Base-by-base conservation (phyloP, 805 yeast species). In the Millerozyma miso region DNA sequence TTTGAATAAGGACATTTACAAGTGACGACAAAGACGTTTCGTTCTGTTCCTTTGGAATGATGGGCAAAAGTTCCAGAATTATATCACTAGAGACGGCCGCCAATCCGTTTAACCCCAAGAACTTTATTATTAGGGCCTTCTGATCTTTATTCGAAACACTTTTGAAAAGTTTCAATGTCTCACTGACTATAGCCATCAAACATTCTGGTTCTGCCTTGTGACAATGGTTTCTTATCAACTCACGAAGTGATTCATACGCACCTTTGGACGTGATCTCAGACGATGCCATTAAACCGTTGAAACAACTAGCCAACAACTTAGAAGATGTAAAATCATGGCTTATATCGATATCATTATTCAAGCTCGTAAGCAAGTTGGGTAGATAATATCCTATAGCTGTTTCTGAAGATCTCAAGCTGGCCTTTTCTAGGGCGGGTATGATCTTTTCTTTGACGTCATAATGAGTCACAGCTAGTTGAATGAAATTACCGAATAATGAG, bases 381-480 rank as follows among this genome's bases (percentile, higher is more conserved):
- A 85, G 58, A n/a, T 83, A 57, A 15, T 54, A 50, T n/a, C 72
- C 73, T 43, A 88, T 76, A 0, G 87, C 77, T 32, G 69, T 60
- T 55, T 88, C 97, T 0, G 96, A 83, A 2, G 95, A 79, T 59
- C 96, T 77, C 49, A 90, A 68, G 39, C 84, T 70, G 1, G 90
- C 77, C 56, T 85, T 88, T 53, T 86, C 90, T 38, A 90, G 53
- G 15, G 76, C 72, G 1, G 95, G 88, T 4, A 80, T 61, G 14
- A 85, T 53, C 4, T 49, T 40, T 1, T 61, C 47, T 16, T 56
- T 59, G 40, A 81, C 68, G 3, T 62, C 68, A 14, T 64, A 61
- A 12, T 42, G 29, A 6, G 61, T 51, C 13, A 81, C 54, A 48
- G 67, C 73, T 31, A 73, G 72, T 14, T 57, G 53, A 18, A 80